Evolutionary conservation across 805 yeast genomes (phyloP), one percentile per base, ranked within the genome.

Genomic region (Candida mattraensis): DNA sequence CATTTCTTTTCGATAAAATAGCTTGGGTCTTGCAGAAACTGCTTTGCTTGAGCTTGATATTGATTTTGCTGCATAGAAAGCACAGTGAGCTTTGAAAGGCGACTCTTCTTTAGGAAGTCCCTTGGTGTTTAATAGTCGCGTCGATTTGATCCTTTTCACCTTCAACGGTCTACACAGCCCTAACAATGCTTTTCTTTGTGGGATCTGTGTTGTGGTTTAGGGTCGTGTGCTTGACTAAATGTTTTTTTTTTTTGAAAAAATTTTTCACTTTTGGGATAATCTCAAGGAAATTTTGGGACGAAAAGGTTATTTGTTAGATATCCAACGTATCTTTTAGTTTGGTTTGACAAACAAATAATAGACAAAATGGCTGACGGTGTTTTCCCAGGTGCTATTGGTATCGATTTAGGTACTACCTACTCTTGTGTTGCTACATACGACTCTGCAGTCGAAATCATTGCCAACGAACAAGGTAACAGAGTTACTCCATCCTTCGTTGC

Each of bases 311-410:
- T n/a, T n/a, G n/a, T n/a, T n/a, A n/a, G n/a, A n/a, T n/a, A n/a
- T n/a, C n/a, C n/a, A n/a, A n/a, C n/a, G n/a, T 28, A 32, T 24
- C 29, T 33, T 15, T 31, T 35, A 18, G 33, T 36, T 37, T 36
- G 33, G 31, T 37, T 34, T 16, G 33, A 37, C 40, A 36, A 32
- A n/a, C n/a, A n/a, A n/a, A n/a, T n/a, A n/a, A 28, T 36, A 40
- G 37, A 39, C 53, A 73, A 70, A 70, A 83, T 83, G 89, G 86
- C 89, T 83, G 96, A 88, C 80, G 96, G 96, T 83, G 93, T 88
- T 76, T 88, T 85, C 83, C 93, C 89, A 81, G 97, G 97, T 84
- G 93, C 93, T 72, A 85, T 87, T 68, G 99, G 99, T 83, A 91
- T 91, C 82, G 98, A 89, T 78, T 77, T 86, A 72, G 95, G 95